These are phyloP conservation scores for Talaromyces pinophilus DNA, from an alignment of 2,329 filamentous ascomycete species.

Conservation along the genomic window DNA sequence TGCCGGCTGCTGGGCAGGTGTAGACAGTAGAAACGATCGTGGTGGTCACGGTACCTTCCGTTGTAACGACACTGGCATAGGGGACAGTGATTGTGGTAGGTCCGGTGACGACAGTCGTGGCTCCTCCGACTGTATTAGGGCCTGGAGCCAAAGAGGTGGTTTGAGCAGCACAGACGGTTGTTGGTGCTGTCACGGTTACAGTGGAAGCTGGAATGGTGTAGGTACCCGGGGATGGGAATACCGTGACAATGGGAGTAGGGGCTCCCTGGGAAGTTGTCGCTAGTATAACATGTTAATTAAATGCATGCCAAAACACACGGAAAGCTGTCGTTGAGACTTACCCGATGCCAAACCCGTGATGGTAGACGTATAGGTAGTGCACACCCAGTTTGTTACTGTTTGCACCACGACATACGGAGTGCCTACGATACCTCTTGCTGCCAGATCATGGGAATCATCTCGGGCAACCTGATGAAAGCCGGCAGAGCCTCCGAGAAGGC, in stretches of 20 bases:
- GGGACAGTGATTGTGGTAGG: slow-evolving; percentile 70
- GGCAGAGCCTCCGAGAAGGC: slow-evolving; percentile 16
- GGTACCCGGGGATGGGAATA: slow-evolving; percentile 16
- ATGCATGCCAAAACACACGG: background rate
- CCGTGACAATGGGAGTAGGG: slow-evolving; percentile 23
- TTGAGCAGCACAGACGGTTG: slow-evolving; percentile 66
- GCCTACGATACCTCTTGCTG: slow-evolving; percentile 21
- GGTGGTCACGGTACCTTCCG: slow-evolving; percentile 61
- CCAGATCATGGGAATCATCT: slow-evolving; percentile 14
- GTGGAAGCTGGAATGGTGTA: slow-evolving; percentile 48
- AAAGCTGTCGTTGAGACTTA: background rate
- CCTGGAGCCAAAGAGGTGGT: slow-evolving; percentile 64
- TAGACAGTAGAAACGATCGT: slow-evolving; percentile 69
- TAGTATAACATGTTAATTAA: background rate
- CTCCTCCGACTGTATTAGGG: slow-evolving; percentile 69
- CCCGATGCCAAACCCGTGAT: slow-evolving; percentile 35
- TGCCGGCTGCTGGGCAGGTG: slow-evolving; percentile 71
- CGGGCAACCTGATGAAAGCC: slow-evolving; percentile 1
- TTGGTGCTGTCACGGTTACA: slow-evolving; percentile 61
- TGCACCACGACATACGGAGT: slow-evolving; percentile 17
- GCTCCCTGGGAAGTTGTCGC: slow-evolving; percentile 21
- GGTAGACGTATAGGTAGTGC: slow-evolving; percentile 41
- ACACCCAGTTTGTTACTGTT: slow-evolving; percentile 37
- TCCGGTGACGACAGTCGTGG: slow-evolving; percentile 68
- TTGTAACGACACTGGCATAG: slow-evolving; percentile 64